phyloP scores from a whole-genome alignment of 1,284 basidiomycete genomes.

The Ustilago nuda region DNA sequence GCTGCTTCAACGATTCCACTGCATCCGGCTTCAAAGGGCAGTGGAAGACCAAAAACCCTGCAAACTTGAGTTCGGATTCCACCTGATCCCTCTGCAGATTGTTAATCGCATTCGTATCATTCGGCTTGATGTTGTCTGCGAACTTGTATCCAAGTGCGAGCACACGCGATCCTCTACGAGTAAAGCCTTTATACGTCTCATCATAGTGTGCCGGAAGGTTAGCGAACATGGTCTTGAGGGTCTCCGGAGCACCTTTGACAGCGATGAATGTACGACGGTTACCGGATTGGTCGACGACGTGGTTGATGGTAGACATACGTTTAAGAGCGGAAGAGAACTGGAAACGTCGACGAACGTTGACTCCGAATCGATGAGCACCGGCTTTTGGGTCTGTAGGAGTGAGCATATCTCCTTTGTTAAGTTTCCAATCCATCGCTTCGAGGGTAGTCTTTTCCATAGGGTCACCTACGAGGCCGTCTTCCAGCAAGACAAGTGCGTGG shows the following conservation, averaged over 20 bases:
- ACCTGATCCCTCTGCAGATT: constrained; percentile 61
- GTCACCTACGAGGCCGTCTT: constrained; percentile 92
- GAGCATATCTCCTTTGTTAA: constrained; percentile 76
- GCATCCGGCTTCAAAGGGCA: constrained; percentile 69
- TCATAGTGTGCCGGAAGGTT: constrained; percentile 66
- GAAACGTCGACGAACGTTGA: constrained; percentile 66
- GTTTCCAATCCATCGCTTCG: constrained; percentile 88
- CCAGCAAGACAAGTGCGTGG: constrained; percentile 92
- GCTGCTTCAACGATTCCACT: constrained; percentile 59
- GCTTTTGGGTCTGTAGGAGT: constrained; percentile 49
- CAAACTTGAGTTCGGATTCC: constrained; percentile 61
- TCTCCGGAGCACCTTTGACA: constrained; percentile 68
- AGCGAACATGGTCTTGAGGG: constrained; percentile 64
- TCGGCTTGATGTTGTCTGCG: constrained; percentile 46
- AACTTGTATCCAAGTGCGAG: constrained; percentile 68
- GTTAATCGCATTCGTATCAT: constrained; percentile 49
- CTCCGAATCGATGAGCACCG: constrained; percentile 41
- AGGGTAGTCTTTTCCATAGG: constrained; percentile 99
- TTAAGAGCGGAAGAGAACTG: constrained; percentile 69
- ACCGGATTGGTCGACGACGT: constrained; percentile 48
- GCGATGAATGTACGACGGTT: constrained; percentile 56
- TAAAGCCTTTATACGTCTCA: constrained; percentile 67
- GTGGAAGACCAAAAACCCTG: constrained; percentile 68
- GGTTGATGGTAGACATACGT: constrained; percentile 66
- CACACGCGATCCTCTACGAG: constrained; percentile 65